Evolutionary conservation across 495 filamentous ascomycete species (phyloP).

Genomic region (Tuber aestivum): DNA sequence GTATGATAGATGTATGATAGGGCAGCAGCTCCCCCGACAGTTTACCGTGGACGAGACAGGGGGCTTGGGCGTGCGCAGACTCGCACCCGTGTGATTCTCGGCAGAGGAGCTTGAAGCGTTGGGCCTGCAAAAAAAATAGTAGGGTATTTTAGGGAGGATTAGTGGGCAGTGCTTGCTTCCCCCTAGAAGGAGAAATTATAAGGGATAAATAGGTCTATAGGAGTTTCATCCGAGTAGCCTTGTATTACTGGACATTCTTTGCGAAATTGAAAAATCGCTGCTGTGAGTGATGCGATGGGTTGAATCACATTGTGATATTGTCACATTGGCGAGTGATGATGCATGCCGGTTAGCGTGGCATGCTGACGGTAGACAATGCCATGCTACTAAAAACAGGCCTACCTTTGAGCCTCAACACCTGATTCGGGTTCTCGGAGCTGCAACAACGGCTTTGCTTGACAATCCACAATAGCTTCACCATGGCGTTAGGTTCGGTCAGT

Average conservation of each 20-base stretch:
- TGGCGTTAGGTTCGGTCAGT: slow-evolving; percentile 3
- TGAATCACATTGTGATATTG: not conserved
- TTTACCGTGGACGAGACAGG: not conserved
- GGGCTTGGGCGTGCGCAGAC: not conserved
- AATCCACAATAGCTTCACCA: not conserved
- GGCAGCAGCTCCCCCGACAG: not conserved
- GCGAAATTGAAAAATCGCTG: not conserved
- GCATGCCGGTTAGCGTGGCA: not conserved
- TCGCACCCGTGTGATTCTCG: not conserved
- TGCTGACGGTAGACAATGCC: not conserved
- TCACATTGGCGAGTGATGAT: not conserved
- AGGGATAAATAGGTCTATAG: not conserved
- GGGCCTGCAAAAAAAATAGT: not conserved
- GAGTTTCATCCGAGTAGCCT: not conserved
- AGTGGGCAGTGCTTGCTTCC: not conserved
- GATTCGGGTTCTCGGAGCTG: not conserved
- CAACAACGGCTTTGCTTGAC: not conserved
- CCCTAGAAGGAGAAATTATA: not conserved
- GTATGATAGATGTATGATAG: not conserved
- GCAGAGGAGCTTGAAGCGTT: not conserved
- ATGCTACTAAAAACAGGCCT: not conserved
- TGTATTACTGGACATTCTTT: not conserved
- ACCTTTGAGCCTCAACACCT: slow-evolving; percentile 2
- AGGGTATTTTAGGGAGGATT: not conserved
- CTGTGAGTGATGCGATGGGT: not conserved